These are phyloP conservation scores for Marasmius fiardii DNA, from an alignment of 1,284 basidiomycete genomes.

Conservation along the genomic window DNA sequence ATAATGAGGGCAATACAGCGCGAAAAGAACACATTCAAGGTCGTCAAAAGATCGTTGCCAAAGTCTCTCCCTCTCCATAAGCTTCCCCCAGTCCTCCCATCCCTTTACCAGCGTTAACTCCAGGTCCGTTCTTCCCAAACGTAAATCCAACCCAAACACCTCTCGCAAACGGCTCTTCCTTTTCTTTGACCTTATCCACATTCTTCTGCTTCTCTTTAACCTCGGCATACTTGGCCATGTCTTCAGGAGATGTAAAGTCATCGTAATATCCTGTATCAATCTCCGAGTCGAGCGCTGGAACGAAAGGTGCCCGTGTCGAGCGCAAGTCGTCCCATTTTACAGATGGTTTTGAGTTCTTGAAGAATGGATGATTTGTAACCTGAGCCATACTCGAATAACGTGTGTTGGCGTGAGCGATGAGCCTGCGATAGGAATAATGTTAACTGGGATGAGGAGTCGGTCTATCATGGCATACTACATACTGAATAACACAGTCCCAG, in stretches of 20 bases:
- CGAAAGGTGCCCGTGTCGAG: constrained; percentile 84
- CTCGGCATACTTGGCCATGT: constrained; percentile 99
- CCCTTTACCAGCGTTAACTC: constrained; percentile 32
- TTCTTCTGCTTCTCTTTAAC: constrained; percentile 97
- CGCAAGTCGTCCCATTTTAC: constrained; percentile 81
- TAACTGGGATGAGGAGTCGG: constrained; percentile 5
- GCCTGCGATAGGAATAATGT: constrained; percentile 29
- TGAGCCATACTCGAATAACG: constrained; percentile 77
- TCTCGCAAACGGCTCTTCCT: constrained; percentile 68
- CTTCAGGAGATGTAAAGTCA: constrained; percentile 88
- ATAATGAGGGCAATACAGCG: background rate
- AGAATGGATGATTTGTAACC: constrained; percentile 84
- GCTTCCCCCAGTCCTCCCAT: constrained; percentile 16
- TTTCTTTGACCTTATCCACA: constrained; percentile 89
- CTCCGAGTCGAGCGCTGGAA: constrained; percentile 93
- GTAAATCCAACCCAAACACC: constrained; percentile 98
- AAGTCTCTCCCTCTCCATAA: constrained; percentile 44
- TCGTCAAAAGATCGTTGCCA: constrained; percentile 66
- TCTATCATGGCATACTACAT: constrained; percentile 17
- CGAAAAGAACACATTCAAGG: background rate
- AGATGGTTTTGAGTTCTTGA: constrained; percentile 38
- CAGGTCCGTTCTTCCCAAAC: constrained; percentile 85
- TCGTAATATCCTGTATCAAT: constrained; percentile 99
- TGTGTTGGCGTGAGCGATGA: constrained; percentile 77
- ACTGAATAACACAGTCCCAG: constrained; percentile 95